Evolutionary conservation across 441 rosid species (phyloP), one percentile per base, ranked within the genome.

Genomic region (Kokia cookei): DNA sequence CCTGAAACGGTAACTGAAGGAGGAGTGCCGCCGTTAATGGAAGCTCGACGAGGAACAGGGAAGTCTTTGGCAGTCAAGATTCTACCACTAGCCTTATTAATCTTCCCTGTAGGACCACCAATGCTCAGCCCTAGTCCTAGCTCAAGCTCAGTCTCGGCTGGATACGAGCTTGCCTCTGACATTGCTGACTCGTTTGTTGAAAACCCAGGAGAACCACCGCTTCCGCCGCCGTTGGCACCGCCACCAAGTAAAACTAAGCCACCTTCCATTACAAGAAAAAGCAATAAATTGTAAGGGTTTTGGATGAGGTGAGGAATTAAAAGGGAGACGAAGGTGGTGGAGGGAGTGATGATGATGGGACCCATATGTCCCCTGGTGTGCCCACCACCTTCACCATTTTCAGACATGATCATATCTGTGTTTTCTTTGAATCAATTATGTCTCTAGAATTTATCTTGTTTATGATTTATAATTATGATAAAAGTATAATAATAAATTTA

Each of bases 31-130:
- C 72, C 60, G 24, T 53, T 78, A 2, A 13, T 51, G 27, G 61
- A 72, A 48, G 74, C 55, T 65, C 77, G 83, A 29, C 79, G 82
- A 58, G 83, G 35, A 24, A 76, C 82, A 80, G 93, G 93, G 75
- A 91, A 91, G 76, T 90, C 97, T 73, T 88, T 84, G 37, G 98
- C 97, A 24, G 93, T 93, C 54, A 93, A 81, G 82, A 93, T 91
- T 77, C 93, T 86, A 8, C 93, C 93, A 81, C 89, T 5, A 50
- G 74, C 76, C 77, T 85, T 87, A 42, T 84, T 87, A 42, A 60
- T 43, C 77, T 80, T 85, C 37, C 82, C 77, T 5, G 73, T 61
- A 14, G 62, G 7, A 51, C 79, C 76, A 12, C 97, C 93, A 5
- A 90, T 85, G 74, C 97, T 84, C 72, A 92, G 85, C 9, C 96